Base-by-base conservation (phyloP, 352 stramenopile species). In the Phytophthora cryptogea region DNA sequence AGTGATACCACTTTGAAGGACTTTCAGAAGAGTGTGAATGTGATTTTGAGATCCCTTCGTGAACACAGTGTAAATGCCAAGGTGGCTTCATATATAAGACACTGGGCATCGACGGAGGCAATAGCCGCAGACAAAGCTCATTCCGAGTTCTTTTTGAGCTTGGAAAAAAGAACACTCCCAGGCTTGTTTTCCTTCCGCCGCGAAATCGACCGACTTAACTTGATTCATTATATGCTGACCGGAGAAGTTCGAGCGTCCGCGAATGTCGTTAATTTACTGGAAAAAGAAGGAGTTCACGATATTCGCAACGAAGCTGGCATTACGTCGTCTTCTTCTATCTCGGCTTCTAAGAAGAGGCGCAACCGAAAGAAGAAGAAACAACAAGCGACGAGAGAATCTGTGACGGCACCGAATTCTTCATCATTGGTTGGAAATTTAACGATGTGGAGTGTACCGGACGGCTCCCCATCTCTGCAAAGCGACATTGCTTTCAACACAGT, bases 211-310 rank as follows among this genome's bases (percentile, higher is more conserved):
- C 48, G 20, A 0, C 31, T 70, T 7, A 49, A 61, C n/a, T 28
- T 73, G 54, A 46, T 26, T 10, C 48, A 69, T 48, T 66, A 73
- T 39, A 63, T 70, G 49, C 35, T 70, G 17, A 70, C 30, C 32
- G 66, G 66, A 3, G 54, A 67, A 39, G 43, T 74, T 11, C 43
- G 41, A 63, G 50, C 54, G 32, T 60, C 54, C 0, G 10, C 17
- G 0, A 20, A 16, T 13, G 42, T 54, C 1, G 8, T 50, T 8
- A 35, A 48, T 16, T 6, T 58, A 5, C 10, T 61, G 33, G 31
- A 54, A 13, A 50, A 66, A 8, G 53, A 59, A 10, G 27, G 42
- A 33, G 30, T 16, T 39, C 20, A 23, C 20, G 20, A 23, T 23
- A 23, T 23, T 23, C 20, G 20, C 20, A 23, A 23, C 20, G 20